Evolutionary conservation across 306 rosid species (phyloP).

Genomic region (Arachis stenosperma): DNA sequence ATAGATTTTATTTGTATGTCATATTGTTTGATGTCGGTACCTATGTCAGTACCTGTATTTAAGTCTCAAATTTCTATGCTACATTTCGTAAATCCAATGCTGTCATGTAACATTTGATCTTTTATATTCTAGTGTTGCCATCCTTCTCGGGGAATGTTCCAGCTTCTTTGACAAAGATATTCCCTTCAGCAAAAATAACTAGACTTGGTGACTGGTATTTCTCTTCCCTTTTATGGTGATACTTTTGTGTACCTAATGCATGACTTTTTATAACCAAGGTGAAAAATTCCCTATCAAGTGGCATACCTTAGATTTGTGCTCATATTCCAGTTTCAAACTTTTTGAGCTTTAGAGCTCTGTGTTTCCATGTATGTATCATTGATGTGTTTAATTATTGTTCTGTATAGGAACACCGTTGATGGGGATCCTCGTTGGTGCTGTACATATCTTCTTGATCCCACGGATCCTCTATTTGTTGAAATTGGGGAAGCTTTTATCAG

Average conservation of each 20-base stretch:
- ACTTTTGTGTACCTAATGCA: slow-evolving; percentile 2
- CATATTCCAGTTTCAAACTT: slow-evolving; percentile 3
- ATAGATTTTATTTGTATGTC: slow-evolving; percentile 7
- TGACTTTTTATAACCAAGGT: slow-evolving; percentile 11
- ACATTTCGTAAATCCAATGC: slow-evolving; percentile 23
- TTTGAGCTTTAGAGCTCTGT: slow-evolving; percentile 19
- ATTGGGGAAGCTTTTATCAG: slow-evolving; percentile 82
- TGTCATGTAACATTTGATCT: slow-evolving; percentile 30
- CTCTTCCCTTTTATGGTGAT: slow-evolving; percentile 31
- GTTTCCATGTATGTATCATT: slow-evolving; percentile 28
- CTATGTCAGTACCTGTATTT: slow-evolving; percentile 1
- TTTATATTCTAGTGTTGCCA: slow-evolving; percentile 72
- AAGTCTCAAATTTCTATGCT: slow-evolving; percentile 14
- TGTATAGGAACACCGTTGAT: slow-evolving; percentile 76
- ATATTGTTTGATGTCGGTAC: slow-evolving; percentile 8
- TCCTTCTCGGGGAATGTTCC: slow-evolving; percentile 98
- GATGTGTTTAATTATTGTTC: slow-evolving; percentile 41
- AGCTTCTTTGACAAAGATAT: slow-evolving; percentile 65
- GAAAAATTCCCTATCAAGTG: slow-evolving; percentile 22
- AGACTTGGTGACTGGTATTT: slow-evolving; percentile 91
- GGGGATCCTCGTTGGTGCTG: slow-evolving; percentile 87
- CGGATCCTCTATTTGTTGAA: slow-evolving; percentile 89
- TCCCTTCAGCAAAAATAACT: slow-evolving; percentile 87
- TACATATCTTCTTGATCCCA: slow-evolving; percentile 92
- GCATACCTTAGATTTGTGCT: slow-evolving; percentile 22